Conservation (phyloP, 257 asterid genomes). For the Solanum corneliomulleri region DNA sequence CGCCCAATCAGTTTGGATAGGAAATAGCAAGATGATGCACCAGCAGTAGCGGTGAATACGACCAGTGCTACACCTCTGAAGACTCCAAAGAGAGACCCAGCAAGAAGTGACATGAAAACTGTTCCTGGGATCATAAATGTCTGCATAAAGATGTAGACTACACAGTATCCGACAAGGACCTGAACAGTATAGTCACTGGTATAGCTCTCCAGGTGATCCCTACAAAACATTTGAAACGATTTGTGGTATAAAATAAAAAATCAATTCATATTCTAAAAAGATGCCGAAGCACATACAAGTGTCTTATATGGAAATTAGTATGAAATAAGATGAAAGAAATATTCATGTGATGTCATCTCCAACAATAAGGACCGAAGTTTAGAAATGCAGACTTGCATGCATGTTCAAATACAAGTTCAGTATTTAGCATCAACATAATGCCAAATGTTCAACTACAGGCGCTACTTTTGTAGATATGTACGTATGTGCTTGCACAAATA, state of each 20-base stretch:
- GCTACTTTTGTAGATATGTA: not conserved
- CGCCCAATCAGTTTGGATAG: conserved; percentile 84
- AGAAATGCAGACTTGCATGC: not conserved
- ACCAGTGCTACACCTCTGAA: conserved; percentile 84
- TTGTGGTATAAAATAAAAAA: not conserved
- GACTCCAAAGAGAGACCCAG: conserved; percentile 89
- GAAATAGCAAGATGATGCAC: conserved; percentile 93
- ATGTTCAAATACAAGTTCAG: not conserved
- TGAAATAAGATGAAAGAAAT: not conserved
- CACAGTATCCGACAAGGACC: conserved; percentile 83
- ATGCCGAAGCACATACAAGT: not conserved
- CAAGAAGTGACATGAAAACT: conserved; percentile 88
- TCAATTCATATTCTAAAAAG: not conserved
- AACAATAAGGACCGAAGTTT: not conserved
- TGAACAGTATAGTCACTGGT: conserved; percentile 86
- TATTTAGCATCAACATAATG: not conserved
- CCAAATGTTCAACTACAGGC: not conserved
- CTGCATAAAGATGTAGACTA: conserved; percentile 95
- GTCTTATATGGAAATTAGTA: not conserved
- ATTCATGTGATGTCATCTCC: not conserved
- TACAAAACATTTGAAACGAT: conserved; percentile 1
- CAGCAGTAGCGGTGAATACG: conserved; percentile 84
- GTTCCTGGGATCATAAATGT: conserved; percentile 98
- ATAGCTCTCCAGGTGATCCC: conserved; percentile 90
- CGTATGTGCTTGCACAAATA: not conserved